Conservation (phyloP, 75 land plant species). For the Cryptomeria japonica region DNA sequence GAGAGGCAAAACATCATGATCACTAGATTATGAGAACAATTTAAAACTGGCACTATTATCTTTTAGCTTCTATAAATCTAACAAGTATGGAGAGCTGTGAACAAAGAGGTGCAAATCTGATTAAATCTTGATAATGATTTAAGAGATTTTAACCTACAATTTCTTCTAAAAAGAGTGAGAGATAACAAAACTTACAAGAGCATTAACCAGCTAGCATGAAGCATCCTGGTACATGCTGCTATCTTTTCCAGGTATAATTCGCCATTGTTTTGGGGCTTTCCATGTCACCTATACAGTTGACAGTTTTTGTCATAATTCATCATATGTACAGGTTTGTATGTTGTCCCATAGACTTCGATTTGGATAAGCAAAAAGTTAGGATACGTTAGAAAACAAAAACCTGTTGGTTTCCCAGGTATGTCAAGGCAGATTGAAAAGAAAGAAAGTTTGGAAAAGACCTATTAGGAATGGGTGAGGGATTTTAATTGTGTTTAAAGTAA, state of each 20-base stretch:
- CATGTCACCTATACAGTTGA: neutral
- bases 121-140: neutral
- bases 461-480: neutral
- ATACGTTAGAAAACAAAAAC: no score
- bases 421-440: neutral
- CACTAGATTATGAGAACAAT: neutral
- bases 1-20: neutral
- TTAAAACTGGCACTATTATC: neutral
- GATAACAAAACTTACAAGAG: neutral
- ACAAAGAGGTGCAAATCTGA: neutral
- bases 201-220: neutral
- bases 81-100: neutral
- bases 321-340: no score
- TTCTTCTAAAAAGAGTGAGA: neutral
- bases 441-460: neutral
- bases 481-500: neutral
- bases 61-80: neutral
- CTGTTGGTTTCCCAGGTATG: no score
- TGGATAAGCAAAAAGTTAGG: no score
- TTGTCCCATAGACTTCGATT: no score
- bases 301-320: neutral
- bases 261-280: no score
- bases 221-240: neutral
- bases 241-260: neutral
- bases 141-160: neutral